Conservation (phyloP, 2,329 filamentous ascomycete species). For the Arthrobotrys pseudoclavata region DNA sequence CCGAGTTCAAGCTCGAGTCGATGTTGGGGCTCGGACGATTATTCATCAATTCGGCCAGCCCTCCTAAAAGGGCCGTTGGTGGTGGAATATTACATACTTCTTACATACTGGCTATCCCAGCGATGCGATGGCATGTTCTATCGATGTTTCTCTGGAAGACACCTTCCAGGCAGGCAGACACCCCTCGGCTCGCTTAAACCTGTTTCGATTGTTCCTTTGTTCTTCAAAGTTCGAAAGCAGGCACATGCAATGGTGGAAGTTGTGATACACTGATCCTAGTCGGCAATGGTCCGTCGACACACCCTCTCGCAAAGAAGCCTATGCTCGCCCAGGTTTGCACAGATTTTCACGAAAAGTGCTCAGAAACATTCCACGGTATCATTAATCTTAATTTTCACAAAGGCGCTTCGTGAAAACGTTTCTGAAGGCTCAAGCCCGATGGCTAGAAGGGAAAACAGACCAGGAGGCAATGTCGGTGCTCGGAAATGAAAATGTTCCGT, state of each 20-base stretch:
- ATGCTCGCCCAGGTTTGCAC: background rate
- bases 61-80: background rate
- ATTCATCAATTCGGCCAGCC: conserved; percentile 49
- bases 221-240: background rate
- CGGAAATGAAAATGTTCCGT: conserved; percentile 56
- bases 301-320: conserved; percentile 6
- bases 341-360: conserved; percentile 13
- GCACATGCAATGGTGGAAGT: conserved; percentile 10
- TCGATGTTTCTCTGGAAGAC: conserved; percentile 12
- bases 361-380: conserved; percentile 7
- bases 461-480: conserved; percentile 41
- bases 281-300: conserved; percentile 19
- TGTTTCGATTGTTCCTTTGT: conserved; percentile 17
- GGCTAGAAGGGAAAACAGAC: background rate
- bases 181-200: conserved; percentile 30
- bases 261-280: conserved; percentile 15
- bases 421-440: conserved; percentile 16
- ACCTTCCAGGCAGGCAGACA: conserved; percentile 15
- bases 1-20: background rate
- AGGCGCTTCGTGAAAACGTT: conserved; percentile 5
- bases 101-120: background rate
- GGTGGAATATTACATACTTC: too few relatives aligned
- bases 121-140: conserved; percentile 3
- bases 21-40: conserved; percentile 16
- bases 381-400: conserved; percentile 8